phyloP scores from a whole-genome alignment of 2,329 filamentous ascomycete genomes.

The Capronia epimyces region DNA sequence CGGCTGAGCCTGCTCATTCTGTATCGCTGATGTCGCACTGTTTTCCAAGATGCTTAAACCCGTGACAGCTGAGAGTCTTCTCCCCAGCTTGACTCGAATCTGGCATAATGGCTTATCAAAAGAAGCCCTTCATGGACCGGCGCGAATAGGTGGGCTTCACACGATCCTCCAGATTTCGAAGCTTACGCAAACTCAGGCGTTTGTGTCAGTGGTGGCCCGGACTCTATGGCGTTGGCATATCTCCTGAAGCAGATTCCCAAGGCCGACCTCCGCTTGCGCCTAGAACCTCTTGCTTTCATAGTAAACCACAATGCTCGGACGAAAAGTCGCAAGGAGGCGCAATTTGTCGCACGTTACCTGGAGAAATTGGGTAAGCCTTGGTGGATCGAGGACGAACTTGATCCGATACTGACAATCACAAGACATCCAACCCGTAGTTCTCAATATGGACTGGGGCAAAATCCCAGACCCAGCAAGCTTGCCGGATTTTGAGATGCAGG shows the following conservation, averaged over 20 bases:
- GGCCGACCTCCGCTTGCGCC: conserved; percentile 21
- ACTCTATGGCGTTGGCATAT: conserved; percentile 92
- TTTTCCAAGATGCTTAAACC: background rate
- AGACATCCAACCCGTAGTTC: conserved; percentile 32
- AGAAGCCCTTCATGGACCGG: background rate
- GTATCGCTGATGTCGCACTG: background rate
- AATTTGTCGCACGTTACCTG: conserved; percentile 46
- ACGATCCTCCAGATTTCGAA: background rate
- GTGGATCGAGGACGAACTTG: conserved; percentile 4
- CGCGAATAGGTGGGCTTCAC: conserved; percentile 8
- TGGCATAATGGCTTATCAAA: background rate
- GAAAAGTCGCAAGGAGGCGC: conserved; percentile 52
- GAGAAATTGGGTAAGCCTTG: conserved; percentile 38
- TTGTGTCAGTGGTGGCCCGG: conserved; percentile 85
- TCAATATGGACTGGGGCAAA: conserved; percentile 51
- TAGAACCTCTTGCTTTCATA: conserved; percentile 50
- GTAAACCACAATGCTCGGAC: conserved; percentile 57
- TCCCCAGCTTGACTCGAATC: background rate
- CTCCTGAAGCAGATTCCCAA: conserved; percentile 54
- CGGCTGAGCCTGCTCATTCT: background rate
- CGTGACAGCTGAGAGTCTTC: background rate
- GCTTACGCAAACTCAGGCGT: conserved; percentile 36
- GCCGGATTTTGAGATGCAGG: conserved; percentile 69
- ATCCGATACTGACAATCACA: conserved; percentile 34
- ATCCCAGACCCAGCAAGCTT: conserved; percentile 39